Evolutionary conservation across 78 protist genomes (phyloP).

Genomic region (Diacronema lutheri): DNA sequence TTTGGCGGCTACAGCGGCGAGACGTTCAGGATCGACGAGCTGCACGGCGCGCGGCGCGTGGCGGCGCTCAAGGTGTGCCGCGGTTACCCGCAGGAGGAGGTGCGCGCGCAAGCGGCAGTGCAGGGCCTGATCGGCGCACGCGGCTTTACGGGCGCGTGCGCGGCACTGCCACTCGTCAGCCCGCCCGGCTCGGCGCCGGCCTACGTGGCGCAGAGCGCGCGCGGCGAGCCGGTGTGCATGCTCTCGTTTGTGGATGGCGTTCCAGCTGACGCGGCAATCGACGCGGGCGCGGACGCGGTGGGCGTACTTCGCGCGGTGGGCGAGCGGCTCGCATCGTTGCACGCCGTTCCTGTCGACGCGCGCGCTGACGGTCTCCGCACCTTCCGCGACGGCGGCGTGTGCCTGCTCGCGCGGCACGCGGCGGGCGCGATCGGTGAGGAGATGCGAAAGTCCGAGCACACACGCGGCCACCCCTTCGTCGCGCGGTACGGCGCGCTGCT

Average conservation of each 20-base stretch:
- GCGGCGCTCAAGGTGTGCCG: too few relatives aligned
- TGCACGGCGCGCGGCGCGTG: too few relatives aligned
- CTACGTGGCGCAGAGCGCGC: too few relatives aligned
- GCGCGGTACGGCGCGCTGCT: not conserved
- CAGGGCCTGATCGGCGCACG: too few relatives aligned
- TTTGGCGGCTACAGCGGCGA: too few relatives aligned
- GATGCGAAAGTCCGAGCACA: not conserved
- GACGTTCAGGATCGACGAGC: too few relatives aligned
- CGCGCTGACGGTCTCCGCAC: not conserved
- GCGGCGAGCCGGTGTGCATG: not conserved
- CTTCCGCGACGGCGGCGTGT: conserved; percentile 12
- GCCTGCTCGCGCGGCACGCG: not conserved
- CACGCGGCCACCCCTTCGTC: not conserved
- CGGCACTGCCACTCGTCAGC: too few relatives aligned
- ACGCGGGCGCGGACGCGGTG: not conserved
- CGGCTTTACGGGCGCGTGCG: too few relatives aligned
- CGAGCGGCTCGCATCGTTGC: not conserved
- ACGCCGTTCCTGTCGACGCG: not conserved
- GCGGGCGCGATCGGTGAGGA: not conserved
- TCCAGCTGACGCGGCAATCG: not conserved
- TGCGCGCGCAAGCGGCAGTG: too few relatives aligned
- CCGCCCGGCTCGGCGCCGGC: too few relatives aligned
- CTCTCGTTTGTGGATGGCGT: not conserved
- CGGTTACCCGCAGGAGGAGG: too few relatives aligned
- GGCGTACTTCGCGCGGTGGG: not conserved